phyloP scores from a whole-genome alignment of 2,329 filamentous ascomycete species.

The Seiridium cupressi region DNA sequence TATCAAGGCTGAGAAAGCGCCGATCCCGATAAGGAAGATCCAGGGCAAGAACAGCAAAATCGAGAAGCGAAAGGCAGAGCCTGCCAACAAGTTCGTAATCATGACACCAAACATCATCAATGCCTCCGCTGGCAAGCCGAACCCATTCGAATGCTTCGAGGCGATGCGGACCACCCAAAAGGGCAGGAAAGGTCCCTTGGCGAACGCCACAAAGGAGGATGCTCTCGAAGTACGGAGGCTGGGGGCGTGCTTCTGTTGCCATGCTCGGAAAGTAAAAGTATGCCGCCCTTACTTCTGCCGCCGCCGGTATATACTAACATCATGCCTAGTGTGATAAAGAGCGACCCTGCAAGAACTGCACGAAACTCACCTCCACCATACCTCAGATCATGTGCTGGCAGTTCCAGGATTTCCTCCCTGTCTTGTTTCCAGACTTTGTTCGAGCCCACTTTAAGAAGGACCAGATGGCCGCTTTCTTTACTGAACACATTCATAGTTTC shows the following conservation, averaged over 20 bases:
- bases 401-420: conserved; percentile 52
- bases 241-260: conserved; percentile 60
- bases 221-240: conserved; percentile 52
- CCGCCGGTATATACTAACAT: not conserved
- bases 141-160: conserved; percentile 55
- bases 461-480: conserved; percentile 45
- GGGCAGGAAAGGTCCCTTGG: conserved; percentile 55
- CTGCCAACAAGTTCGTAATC: conserved; percentile 50
- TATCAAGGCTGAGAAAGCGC: conserved; percentile 25
- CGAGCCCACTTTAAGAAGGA: conserved; percentile 50
- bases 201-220: conserved; percentile 51
- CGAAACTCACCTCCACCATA: conserved; percentile 46
- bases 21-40: conserved; percentile 39
- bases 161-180: conserved; percentile 50
- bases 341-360: conserved; percentile 56
- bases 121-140: conserved; percentile 47
- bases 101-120: conserved; percentile 53
- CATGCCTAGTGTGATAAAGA: conserved; percentile 44
- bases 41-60: conserved; percentile 41
- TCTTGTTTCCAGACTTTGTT: conserved; percentile 52
- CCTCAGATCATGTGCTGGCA: conserved; percentile 59
- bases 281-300: not conserved
- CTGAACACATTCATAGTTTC: conserved; percentile 47
- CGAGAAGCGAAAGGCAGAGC: conserved; percentile 42
- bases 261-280: conserved; percentile 54